Conservation (phyloP, 2,329 filamentous ascomycete species). For the Fusarium newnesense region DNA sequence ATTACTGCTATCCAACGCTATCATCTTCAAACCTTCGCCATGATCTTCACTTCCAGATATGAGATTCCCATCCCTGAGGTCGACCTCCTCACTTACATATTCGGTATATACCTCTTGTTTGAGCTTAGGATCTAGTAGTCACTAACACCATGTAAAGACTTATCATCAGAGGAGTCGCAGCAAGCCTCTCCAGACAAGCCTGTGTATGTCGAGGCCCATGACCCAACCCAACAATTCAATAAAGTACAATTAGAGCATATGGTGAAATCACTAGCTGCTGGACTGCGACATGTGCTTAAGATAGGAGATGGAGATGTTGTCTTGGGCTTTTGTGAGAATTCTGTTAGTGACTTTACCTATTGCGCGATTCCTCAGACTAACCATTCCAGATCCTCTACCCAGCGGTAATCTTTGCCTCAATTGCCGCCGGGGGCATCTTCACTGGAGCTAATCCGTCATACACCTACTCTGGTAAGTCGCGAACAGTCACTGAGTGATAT, state of each 20-base stretch:
- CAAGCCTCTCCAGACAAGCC: background rate
- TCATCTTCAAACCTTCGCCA: accelerated
- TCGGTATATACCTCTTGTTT: accelerated
- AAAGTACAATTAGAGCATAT: background rate
- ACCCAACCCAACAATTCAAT: background rate
- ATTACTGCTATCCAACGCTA: accelerated
- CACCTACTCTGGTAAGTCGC: background rate
- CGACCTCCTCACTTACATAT: background rate
- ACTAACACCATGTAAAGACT: background rate
- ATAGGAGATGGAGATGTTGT: background rate
- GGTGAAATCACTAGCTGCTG: background rate
- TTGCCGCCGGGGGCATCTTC: slow-evolving; percentile 5
- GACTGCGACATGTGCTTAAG: accelerated
- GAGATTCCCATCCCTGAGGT: background rate
- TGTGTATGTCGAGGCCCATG: background rate
- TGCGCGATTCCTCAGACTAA: background rate
- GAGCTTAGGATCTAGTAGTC: accelerated
- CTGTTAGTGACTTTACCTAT: background rate
- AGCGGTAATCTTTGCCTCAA: background rate
- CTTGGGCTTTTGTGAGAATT: slow-evolving; percentile 2
- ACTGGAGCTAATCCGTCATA: slow-evolving; percentile 13
- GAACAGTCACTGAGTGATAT: accelerated
- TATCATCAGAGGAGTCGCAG: background rate
- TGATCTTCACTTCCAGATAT: background rate
- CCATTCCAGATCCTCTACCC: background rate